A percentile compares a stretch with the other conserved stretches of the same genome.
Evolutionary conservation across 257 asterid species (phyloP).

Genomic region (Cruciata laevipes): DNA sequence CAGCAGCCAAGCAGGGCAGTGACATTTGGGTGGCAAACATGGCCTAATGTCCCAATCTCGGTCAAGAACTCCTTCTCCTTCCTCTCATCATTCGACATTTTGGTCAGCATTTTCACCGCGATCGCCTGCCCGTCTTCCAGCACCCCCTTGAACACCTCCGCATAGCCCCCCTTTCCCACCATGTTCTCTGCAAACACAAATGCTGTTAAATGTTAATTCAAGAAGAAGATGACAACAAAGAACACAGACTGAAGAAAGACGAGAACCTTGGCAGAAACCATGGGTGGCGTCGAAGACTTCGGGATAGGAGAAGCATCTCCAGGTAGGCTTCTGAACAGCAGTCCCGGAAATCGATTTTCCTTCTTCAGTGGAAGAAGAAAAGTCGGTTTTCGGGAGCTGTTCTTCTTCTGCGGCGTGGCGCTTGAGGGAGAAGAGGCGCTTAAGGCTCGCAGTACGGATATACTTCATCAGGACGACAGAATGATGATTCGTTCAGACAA

Average conservation of each 20-base stretch:
- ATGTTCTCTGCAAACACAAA: conserved; percentile 39
- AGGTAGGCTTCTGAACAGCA: conserved; percentile 49
- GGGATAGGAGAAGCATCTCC: conserved; percentile 80
- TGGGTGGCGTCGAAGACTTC: conserved; percentile 73
- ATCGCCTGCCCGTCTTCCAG: conserved; percentile 70
- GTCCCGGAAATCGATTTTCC: neutral
- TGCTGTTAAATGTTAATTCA: too few relatives aligned
- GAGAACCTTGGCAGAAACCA: conserved; percentile 57
- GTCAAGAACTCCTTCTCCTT: conserved; percentile 81
- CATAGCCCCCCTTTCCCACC: conserved; percentile 94
- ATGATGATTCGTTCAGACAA: neutral
- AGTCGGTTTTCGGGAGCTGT: conserved; percentile 23
- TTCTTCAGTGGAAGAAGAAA: conserved; percentile 17
- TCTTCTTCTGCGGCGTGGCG: conserved; percentile 48
- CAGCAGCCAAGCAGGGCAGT: conserved; percentile 80
- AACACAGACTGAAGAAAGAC: neutral
- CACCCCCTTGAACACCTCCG: conserved; percentile 91
- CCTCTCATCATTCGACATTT: conserved; percentile 64
- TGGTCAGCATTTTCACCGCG: conserved; percentile 74
- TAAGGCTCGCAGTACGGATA: conserved; percentile 63
- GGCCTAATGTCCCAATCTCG: conserved; percentile 86
- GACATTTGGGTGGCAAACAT: conserved; percentile 78
- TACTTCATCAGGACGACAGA: conserved; percentile 38
- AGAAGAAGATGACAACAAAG: neutral
- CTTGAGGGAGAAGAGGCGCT: conserved; percentile 61